Base-by-base conservation (phyloP, 2,329 filamentous ascomycete genomes). In the Drechslerella stenobrocha region DNA sequence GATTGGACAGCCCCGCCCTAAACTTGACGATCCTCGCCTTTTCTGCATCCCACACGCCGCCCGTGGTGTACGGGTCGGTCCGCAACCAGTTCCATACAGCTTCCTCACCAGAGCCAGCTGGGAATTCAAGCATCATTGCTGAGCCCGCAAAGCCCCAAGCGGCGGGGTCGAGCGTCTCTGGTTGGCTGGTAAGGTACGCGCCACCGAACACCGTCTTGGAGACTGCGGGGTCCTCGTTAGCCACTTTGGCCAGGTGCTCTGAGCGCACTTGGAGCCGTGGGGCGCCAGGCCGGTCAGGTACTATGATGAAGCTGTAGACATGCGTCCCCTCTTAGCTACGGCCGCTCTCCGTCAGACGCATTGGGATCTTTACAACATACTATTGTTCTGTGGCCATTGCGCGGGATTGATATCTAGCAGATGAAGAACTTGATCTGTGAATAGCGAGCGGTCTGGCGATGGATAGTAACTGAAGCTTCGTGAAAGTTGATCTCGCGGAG, bases 341-440 rank as follows among this genome's bases (percentile, higher is more conserved):
- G n/a, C n/a, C n/a, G n/a, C n/a, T n/a, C n/a, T n/a, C n/a, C n/a
- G n/a, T n/a, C n/a, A n/a, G n/a, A n/a, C n/a, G n/a, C n/a, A n/a
- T n/a, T n/a, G n/a, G 18, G 26, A 37, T 23, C 32, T n/a, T n/a
- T 5, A 11, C 11, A 8, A 47, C 61, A 34, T 53, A 66, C 61
- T 66, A 66, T 50, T 66, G 61, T 59, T 66, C 61, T n/a, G 61
- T 66, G 5, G 53, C 47, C 61, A 66, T 66, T 40, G 61, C 53
- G 34, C 57, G 42, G 32, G 24, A 4, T n/a, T n/a, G n/a, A n/a
- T n/a, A n/a, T 48, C 53, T 66, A 48, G 61, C 52, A 20, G 48
- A 32, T 30, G 47, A 23, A 42, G 52, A 7, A 20, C 18, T 5
- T 18, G 6, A 52, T 3, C 47, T 34, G n/a, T 50, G 61, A 47